Base-by-base conservation (phyloP, 805 yeast species). In the Debaryomyces hansenii region DNA sequence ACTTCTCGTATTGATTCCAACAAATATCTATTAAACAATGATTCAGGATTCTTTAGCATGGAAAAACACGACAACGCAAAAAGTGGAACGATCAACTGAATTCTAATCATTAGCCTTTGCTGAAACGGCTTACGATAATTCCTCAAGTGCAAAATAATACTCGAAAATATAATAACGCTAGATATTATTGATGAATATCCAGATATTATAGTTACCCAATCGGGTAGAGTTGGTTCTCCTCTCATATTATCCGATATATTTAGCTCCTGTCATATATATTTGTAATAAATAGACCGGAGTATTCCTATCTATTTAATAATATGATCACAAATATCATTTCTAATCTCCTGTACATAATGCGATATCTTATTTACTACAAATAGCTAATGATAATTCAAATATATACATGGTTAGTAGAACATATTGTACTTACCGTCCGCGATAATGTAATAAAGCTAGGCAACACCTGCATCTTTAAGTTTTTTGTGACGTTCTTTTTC, bases 41-140 rank as follows among this genome's bases (percentile, higher is more conserved):
- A 58, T 14, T 64, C 60, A 14, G 71, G 80, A 62, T 73, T 68
- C 14, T 71, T 67, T 16, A 84, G 72, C 55, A 82, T 76, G 3
- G 78, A 55, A 57, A 79, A 86, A 59, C 96, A 86, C 9, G 90
- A 75, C 0, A 84, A 50, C 4, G 95, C 84, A 66, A 85, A 91
- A 18, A 91, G 59, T 0, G 97, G 97, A 1, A 91, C 85, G 53
- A 92, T 80, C 38, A 90, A 52, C 52, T 85, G 85, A 32, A 94
- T 92, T 24, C 99, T 74, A 3, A 91, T 83, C 58, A 88, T 83
- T 29, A 90, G 71, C 41, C 98, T 72, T 63, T 94, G 99, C 55
- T 89, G 94, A 56, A 80, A 76, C 0, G 98, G 98, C 56, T 87
- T 89, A 39, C 98, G 69, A 66, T 94, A 94, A 67, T 91, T 90